These are phyloP conservation scores for Clarkia xantiana DNA, from an alignment of 345 rosid genomes.

Conservation along the genomic window DNA sequence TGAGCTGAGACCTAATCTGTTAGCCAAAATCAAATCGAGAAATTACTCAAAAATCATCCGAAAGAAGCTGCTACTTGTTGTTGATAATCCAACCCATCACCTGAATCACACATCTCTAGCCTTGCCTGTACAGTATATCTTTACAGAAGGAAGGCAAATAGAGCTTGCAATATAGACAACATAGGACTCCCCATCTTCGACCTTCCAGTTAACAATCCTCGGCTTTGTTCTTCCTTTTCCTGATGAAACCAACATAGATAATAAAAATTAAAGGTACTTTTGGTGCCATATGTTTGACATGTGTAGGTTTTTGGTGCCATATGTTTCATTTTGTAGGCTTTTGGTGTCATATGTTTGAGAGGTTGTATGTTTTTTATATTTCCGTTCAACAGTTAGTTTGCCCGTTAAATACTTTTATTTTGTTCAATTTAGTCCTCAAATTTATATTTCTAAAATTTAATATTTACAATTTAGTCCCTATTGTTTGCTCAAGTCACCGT, in stretches of 20 bases:
- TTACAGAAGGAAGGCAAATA: constrained; percentile 72
- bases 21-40: constrained; percentile 14
- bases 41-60: constrained; percentile 7
- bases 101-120: constrained; percentile 1
- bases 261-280: too few relatives aligned
- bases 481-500: too few relatives aligned
- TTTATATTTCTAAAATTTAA: too few relatives aligned
- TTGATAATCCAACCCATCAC: background rate
- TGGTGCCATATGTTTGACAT: too few relatives aligned
- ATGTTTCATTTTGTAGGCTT: too few relatives aligned
- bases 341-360: too few relatives aligned
- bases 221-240: constrained; percentile 36
- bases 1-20: constrained; percentile 6
- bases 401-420: too few relatives aligned
- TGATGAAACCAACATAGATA: constrained; percentile 10
- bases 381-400: too few relatives aligned
- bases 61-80: constrained; percentile 1
- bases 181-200: constrained; percentile 24
- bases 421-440: too few relatives aligned
- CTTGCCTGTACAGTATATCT: constrained; percentile 3
- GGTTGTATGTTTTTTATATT: too few relatives aligned
- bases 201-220: constrained; percentile 27
- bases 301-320: too few relatives aligned
- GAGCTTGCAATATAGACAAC: constrained; percentile 57
- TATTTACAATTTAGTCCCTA: too few relatives aligned